A percentile compares a stretch with the other conserved stretches of the same genome.
phyloP scores from a whole-genome alignment of 345 rosid species.

The Leavenworthia alabamica region DNA sequence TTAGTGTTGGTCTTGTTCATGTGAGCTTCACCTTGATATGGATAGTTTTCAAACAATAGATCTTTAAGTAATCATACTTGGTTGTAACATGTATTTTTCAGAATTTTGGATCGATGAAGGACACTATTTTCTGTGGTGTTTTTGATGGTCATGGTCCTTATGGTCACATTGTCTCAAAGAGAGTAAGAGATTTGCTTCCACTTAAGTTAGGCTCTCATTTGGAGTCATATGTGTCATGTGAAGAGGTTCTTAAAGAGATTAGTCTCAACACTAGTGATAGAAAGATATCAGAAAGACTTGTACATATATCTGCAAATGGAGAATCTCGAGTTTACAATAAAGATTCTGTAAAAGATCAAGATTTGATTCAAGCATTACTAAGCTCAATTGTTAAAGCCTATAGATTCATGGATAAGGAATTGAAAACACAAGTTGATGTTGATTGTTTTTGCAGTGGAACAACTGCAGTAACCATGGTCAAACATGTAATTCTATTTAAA shows the following conservation, averaged over 20 bases:
- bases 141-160: constrained; percentile 99
- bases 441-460: too few relatives aligned
- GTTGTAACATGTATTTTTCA: too few relatives aligned
- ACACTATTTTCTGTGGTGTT: constrained; percentile 86
- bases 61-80: too few relatives aligned
- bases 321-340: constrained; percentile 53
- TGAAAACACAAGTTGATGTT: too few relatives aligned
- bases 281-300: constrained; percentile 48
- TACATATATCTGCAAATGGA: constrained; percentile 57
- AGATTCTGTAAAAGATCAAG: constrained; percentile 43
- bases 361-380: constrained; percentile 46
- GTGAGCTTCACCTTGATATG: too few relatives aligned
- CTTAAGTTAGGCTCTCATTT: constrained; percentile 62
- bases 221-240: constrained; percentile 50
- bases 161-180: constrained; percentile 91
- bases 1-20: too few relatives aligned
- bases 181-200: constrained; percentile 94
- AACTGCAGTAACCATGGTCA: constrained; percentile 81
- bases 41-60: too few relatives aligned
- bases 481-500: constrained; percentile 22
- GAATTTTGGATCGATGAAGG: constrained; percentile 81
- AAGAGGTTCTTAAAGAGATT: constrained; percentile 54
- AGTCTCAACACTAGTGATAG: constrained; percentile 52
- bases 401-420: constrained; percentile 88
- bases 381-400: constrained; percentile 70